These are phyloP conservation scores for Fomitiporia mediterranea DNA, from an alignment of 1,284 basidiomycete species.

Conservation along the genomic window DNA sequence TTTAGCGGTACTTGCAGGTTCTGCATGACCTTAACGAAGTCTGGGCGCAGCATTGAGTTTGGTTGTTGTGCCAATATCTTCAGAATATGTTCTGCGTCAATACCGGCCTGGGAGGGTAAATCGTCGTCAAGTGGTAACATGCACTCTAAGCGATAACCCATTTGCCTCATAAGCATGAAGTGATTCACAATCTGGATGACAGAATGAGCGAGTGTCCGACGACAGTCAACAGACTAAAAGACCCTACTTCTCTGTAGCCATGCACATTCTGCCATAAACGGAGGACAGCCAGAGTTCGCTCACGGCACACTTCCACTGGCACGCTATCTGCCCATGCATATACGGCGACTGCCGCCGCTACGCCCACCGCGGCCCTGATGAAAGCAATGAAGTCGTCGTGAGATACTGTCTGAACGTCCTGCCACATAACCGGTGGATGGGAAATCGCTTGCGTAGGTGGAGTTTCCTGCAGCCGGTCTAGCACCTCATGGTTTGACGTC, in stretches of 20 bases:
- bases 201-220: not conserved
- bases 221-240: slow-evolving; percentile 10
- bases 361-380: slow-evolving; percentile 59
- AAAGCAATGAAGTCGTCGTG: slow-evolving; percentile 60
- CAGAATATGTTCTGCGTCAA: slow-evolving; percentile 65
- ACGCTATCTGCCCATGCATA: slow-evolving; percentile 75
- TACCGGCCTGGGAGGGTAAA: slow-evolving; percentile 53
- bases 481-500: slow-evolving; percentile 49
- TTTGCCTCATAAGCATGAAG: slow-evolving; percentile 56
- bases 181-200: slow-evolving; percentile 57
- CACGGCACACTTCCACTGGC: slow-evolving; percentile 57
- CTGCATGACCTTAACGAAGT: slow-evolving; percentile 53
- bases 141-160: slow-evolving; percentile 58
- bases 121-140: slow-evolving; percentile 50
- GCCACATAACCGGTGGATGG: slow-evolving; percentile 33
- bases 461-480: slow-evolving; percentile 41
- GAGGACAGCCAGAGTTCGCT: slow-evolving; percentile 55
- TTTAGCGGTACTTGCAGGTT: slow-evolving; percentile 49
- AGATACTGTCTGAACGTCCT: slow-evolving; percentile 28
- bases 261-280: slow-evolving; percentile 64
- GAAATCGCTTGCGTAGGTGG: slow-evolving; percentile 33
- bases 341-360: slow-evolving; percentile 65
- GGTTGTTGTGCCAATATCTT: slow-evolving; percentile 57
- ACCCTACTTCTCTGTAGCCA: slow-evolving; percentile 52
- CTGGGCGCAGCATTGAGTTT: slow-evolving; percentile 50